Base-by-base conservation (phyloP, 345 rosid species). In the Eucalyptus melliodora region DNA sequence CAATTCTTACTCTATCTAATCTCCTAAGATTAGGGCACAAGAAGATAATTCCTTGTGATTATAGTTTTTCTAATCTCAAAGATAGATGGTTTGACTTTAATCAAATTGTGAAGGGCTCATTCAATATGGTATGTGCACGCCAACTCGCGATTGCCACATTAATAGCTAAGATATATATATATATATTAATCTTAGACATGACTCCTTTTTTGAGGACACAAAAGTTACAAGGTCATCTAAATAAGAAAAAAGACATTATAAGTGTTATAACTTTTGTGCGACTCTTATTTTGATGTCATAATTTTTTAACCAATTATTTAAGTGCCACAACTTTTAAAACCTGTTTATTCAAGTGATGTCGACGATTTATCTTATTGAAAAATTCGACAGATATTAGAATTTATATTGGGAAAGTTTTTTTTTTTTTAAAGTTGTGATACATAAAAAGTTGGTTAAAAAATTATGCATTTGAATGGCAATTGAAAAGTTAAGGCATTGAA, bases 281-380 rank as follows among this genome's bases (percentile, higher is more conserved):
- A 7, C 23, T 67, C 0, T 31, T 9, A 9, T 31, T 67, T 67
- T 16, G 40, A 9, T 4, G 1, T 19, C 0, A 72, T 34, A 72
- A 72, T 7, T 21, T 77, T 21, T 77, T 7, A 21, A 21, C 0
- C 3, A 21, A 77, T 21, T 11, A 77, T 5, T 77, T 37, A 44
- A 40, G 7, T 19, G 2, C 15, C 27, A 6, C 3, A 21, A 40
- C 14, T 72, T 72, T 19, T 69, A 69, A 69, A 65, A 69, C 40
- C 11, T 17, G 0, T 34, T 72, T 3, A 34, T 4, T 65, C 2
- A 34, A 65, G 37, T 65, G 10, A 65, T 6, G 2, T 65, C 21
- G 0, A n/a, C 3, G 0, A 37, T 34, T 31, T 31, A 5, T 19
- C 8, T 19, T 9, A 9, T 37, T 3, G 44, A 4, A 17, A 19